phyloP scores from a whole-genome alignment of 345 rosid species.

The Murraya koenigii region DNA sequence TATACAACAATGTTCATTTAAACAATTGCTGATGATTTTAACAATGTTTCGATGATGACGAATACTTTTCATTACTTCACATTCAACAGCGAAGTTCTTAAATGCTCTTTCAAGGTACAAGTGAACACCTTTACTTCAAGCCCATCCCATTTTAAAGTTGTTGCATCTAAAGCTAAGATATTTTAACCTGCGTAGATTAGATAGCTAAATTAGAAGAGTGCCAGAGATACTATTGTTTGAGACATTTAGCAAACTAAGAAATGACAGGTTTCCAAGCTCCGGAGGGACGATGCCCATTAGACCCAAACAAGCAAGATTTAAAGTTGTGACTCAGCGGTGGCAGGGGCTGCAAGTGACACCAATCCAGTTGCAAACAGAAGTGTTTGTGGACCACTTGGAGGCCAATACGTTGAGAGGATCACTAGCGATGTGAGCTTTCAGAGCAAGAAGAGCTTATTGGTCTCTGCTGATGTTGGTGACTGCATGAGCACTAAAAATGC shows the following conservation, averaged over 20 bases:
- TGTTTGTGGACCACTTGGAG: conserved; percentile 11
- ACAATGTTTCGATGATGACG: not conserved
- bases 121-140: not conserved
- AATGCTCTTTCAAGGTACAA: not conserved
- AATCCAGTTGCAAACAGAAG: conserved; percentile 25
- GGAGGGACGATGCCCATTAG: conserved; percentile 24
- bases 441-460: conserved; percentile 2
- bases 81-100: not conserved
- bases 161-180: not conserved
- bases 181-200: not conserved
- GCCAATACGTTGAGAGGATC: conserved; percentile 13
- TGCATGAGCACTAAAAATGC: not conserved
- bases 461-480: not conserved
- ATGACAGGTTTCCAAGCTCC: conserved; percentile 13
- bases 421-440: conserved; percentile 8
- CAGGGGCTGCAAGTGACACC: conserved; percentile 20
- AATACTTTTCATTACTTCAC: conserved; percentile 8
- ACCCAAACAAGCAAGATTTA: conserved; percentile 20
- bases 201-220: not conserved
- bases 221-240: conserved; percentile 16
- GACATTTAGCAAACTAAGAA: not conserved
- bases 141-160: not conserved
- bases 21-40: not conserved
- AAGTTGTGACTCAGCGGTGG: conserved; percentile 9
- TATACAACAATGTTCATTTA: not conserved